Evolutionary conservation across 768 basidiomycete genomes (phyloP).

Genomic region (Leccinum boreale): DNA sequence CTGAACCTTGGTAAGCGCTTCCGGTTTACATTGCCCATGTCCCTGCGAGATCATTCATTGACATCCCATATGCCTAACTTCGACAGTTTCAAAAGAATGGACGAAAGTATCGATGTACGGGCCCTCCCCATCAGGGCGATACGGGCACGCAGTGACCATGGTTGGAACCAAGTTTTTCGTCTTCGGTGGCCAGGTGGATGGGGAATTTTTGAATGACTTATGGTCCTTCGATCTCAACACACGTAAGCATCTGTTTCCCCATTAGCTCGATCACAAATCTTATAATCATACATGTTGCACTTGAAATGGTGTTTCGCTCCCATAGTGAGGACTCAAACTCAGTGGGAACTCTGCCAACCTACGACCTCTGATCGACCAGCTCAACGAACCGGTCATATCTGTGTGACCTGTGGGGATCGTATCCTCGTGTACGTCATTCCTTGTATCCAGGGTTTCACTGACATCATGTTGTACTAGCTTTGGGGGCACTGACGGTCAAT

Average conservation of each 20-base stretch:
- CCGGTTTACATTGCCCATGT: background rate
- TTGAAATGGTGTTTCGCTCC: slow-evolving; percentile 3
- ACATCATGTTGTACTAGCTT: slow-evolving; percentile 53
- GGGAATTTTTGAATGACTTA: slow-evolving; percentile 90
- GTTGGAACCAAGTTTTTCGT: slow-evolving; percentile 87
- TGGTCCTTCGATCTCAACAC: slow-evolving; percentile 97
- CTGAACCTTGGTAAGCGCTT: slow-evolving; percentile 80
- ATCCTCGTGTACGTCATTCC: slow-evolving; percentile 68
- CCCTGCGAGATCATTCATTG: background rate
- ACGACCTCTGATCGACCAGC: slow-evolving; percentile 62
- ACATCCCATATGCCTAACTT: slow-evolving; percentile 1
- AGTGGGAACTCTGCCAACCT: slow-evolving; percentile 81
- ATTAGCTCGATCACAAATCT: background rate
- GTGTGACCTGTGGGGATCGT: slow-evolving; percentile 77
- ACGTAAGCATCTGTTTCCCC: slow-evolving; percentile 48
- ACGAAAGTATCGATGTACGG: slow-evolving; percentile 79
- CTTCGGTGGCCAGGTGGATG: slow-evolving; percentile 95
- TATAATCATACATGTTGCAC: background rate
- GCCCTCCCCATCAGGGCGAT: slow-evolving; percentile 79
- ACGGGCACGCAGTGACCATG: slow-evolving; percentile 96
- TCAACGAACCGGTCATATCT: slow-evolving; percentile 88
- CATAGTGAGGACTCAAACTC: slow-evolving; percentile 75
- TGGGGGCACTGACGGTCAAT: slow-evolving; percentile 97
- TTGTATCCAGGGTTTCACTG: slow-evolving; percentile 16
- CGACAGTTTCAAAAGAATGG: slow-evolving; percentile 89